These are phyloP conservation scores for Pythium scleroteichum DNA, from an alignment of 352 stramenopile genomes.

Conservation along the genomic window DNA sequence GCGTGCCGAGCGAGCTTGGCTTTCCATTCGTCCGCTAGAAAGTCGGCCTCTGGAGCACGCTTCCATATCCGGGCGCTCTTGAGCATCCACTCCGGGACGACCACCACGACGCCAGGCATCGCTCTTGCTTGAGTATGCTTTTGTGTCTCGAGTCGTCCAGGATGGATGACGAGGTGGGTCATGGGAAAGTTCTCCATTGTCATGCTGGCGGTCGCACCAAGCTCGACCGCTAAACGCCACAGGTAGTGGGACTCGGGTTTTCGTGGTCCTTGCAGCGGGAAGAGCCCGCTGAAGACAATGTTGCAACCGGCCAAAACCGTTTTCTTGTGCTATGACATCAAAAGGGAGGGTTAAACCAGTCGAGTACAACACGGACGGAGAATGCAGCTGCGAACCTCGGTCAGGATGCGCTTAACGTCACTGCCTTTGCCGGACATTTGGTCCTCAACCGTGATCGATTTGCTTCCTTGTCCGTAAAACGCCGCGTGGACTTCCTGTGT, in stretches of 20 bases:
- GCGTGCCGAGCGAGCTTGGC: slow-evolving; percentile 34
- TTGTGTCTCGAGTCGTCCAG: slow-evolving; percentile 72
- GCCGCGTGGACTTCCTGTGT: slow-evolving; percentile 47
- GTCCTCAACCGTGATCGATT: slow-evolving; percentile 56
- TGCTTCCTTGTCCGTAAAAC: slow-evolving; percentile 59
- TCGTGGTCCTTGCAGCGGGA: slow-evolving; percentile 56
- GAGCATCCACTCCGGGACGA: slow-evolving; percentile 81
- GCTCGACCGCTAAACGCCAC: slow-evolving; percentile 72
- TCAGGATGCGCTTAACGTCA: slow-evolving; percentile 72
- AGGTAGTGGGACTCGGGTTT: slow-evolving; percentile 70
- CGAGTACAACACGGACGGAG: no score
- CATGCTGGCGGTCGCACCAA: slow-evolving; percentile 69
- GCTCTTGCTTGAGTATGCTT: slow-evolving; percentile 77
- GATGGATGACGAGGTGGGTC: slow-evolving; percentile 86
- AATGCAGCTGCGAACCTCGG: no score
- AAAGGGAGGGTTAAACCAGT: no score
- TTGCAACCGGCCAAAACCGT: slow-evolving; percentile 58
- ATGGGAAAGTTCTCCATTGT: slow-evolving; percentile 70
- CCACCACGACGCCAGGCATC: slow-evolving; percentile 59
- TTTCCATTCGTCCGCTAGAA: slow-evolving; percentile 68
- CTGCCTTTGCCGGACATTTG: slow-evolving; percentile 69
- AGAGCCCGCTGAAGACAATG: slow-evolving; percentile 85
- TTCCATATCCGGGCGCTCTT: slow-evolving; percentile 76
- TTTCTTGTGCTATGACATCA: slow-evolving; percentile 60
- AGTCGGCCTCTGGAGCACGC: slow-evolving; percentile 59